A percentile compares a stretch with the other conserved stretches of the same genome.
Conservation (phyloP, 2,329 filamentous ascomycete species). For the Penicillium sclerotigenum region DNA sequence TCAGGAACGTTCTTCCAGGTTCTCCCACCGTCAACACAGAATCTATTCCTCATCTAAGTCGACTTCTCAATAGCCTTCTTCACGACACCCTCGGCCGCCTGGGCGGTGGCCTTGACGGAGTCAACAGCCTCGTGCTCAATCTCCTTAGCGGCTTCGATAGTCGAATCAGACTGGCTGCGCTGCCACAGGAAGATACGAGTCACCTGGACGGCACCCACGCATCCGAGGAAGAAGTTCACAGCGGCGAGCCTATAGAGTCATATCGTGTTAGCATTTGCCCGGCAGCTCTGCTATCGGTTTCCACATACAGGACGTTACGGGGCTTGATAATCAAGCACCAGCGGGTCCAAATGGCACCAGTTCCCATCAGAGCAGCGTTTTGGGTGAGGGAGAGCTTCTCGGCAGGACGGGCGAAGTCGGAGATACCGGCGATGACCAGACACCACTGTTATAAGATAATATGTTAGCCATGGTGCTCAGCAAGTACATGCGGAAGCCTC, state of each 20-base stretch:
- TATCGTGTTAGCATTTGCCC: constrained; percentile 10
- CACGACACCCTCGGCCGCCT: constrained; percentile 32
- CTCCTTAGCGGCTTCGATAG: constrained; percentile 39
- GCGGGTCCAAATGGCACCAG: constrained; percentile 94
- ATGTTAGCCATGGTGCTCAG: constrained; percentile 3
- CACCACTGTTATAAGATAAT: constrained; percentile 62
- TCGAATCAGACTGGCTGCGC: constrained; percentile 54
- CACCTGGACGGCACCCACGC: constrained; percentile 80
- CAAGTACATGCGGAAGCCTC: background rate
- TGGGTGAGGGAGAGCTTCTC: constrained; percentile 91
- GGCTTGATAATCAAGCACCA: constrained; percentile 98
- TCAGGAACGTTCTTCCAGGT: constrained; percentile 1
- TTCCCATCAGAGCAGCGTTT: constrained; percentile 84
- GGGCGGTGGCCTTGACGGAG: constrained; percentile 34
- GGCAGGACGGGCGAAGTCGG: constrained; percentile 86
- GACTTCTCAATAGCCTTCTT: constrained; percentile 32
- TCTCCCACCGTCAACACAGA: background rate
- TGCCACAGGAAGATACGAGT: constrained; percentile 67
- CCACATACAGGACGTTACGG: constrained; percentile 76
- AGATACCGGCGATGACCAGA: constrained; percentile 85
- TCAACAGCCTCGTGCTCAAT: constrained; percentile 38
- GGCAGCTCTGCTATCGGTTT: background rate
- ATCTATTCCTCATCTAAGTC: constrained; percentile 11
- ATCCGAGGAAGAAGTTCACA: constrained; percentile 96
- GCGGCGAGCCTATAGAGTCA: constrained; percentile 65